These are phyloP conservation scores for Odontarrhena argentea DNA, from an alignment of 345 rosid genomes.

Conservation along the genomic window DNA sequence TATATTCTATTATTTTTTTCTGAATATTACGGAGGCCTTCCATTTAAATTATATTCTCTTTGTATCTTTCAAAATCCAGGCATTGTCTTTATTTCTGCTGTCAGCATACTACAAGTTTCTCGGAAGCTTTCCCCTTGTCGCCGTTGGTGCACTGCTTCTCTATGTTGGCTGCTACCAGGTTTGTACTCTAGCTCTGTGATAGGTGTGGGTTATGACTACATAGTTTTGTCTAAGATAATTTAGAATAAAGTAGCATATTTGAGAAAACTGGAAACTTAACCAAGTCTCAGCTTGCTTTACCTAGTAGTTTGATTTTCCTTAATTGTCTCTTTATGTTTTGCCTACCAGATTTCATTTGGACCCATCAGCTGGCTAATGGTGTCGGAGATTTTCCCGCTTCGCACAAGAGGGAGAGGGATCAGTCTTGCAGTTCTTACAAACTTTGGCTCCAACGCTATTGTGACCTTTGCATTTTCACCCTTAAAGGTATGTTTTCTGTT, in stretches of 20 bases:
- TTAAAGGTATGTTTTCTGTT: constrained; percentile 59
- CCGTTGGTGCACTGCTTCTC: constrained; percentile 84
- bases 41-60: neutral
- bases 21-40: neutral
- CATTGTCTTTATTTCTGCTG: constrained; percentile 72
- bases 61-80: constrained; percentile 52
- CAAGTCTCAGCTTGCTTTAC: neutral
- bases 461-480: constrained; percentile 94
- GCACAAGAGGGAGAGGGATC: constrained; percentile 88
- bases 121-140: constrained; percentile 63
- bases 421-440: constrained; percentile 91
- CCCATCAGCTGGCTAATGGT: constrained; percentile 99
- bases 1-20: neutral
- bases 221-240: neutral
- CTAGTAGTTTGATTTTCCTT: neutral
- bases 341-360: constrained; percentile 79
- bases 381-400: constrained; percentile 89
- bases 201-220: constrained; percentile 1
- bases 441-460: constrained; percentile 94
- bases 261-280: constrained; percentile 18
- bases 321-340: neutral
- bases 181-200: constrained; percentile 29
- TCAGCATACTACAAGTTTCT: constrained; percentile 85
- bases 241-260: neutral
- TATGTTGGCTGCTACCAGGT: constrained; percentile 98